Evolutionary conservation across 495 filamentous ascomycete genomes (phyloP), one percentile per base, ranked within the genome.

Genomic region (Daldinia caldariorum): DNA sequence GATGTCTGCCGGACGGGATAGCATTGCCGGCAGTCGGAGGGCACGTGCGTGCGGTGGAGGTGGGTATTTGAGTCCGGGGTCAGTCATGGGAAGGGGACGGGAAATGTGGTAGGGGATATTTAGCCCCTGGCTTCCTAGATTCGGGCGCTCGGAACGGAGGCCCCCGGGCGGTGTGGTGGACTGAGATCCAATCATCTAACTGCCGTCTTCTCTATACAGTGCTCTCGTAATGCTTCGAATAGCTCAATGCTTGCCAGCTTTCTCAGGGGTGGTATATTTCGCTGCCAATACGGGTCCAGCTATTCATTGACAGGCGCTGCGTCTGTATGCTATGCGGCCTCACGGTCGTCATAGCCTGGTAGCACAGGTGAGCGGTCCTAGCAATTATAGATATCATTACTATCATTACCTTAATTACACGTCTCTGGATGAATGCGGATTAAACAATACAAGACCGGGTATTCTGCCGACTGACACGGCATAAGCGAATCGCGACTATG

Each of bases 401-500:
- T 54, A 18, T 58, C 53, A 58, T 61, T 58, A 49, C 34, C 26
- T 61, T 66, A 63, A 71, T 71, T 66, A 47, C 16, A 34, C 12
- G 35, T 32, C 39, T 70, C 65, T 74, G 67, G 71, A 64, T 74
- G 71, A 73, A 73, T 71, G 49, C 31, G 41, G 63, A 61, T 65
- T 74, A 58, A 58, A 65, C 37, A 65, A 68, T 45, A 38, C 49
- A 47, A 47, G 59, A 12, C 58, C 67, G 59, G 38, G n/a, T 67
- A 63, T 63, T 67, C 60, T 63, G 26, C 68, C 60, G 62, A 51
- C 34, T 37, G 20, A 35, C 57, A 29, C 71, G 71, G 71, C 71
- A 74, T 65, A 71, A 65, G 63, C 61, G 62, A 70, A 55, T 51
- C n/a, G 38, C 12, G 22, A 14, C 32, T 5, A 41, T 26, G 29